Percentiles rank a stretch among this genome's conserved stretches.
Conservation (phyloP, 1,284 basidiomycete genomes). For the Microbotryum scabiosae region DNA sequence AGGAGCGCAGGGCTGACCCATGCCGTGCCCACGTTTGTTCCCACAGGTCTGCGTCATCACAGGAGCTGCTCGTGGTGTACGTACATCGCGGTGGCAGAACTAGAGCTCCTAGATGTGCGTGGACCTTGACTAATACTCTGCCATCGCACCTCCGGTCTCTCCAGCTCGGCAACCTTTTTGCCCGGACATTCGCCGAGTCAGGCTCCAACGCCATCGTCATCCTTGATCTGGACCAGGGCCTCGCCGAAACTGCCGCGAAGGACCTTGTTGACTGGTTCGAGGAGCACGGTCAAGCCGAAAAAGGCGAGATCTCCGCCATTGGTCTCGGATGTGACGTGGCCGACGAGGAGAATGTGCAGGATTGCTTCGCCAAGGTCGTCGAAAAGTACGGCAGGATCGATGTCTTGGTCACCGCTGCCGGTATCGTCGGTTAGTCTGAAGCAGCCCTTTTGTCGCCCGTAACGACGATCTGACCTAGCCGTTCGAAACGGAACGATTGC, state of each 20-base stretch:
- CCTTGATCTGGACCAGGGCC: constrained; percentile 69
- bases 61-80: constrained; percentile 73
- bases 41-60: constrained; percentile 79
- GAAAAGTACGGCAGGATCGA: constrained; percentile 75
- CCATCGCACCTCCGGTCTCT: neutral
- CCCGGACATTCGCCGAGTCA: constrained; percentile 78
- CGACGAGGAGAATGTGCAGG: constrained; percentile 67
- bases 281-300: constrained; percentile 52
- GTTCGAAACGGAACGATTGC: constrained; percentile 11
- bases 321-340: constrained; percentile 83
- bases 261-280: constrained; percentile 58
- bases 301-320: constrained; percentile 59
- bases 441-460: constrained; percentile 30
- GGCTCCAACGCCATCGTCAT: constrained; percentile 72
- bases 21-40: neutral
- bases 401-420: constrained; percentile 76
- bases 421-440: constrained; percentile 42
- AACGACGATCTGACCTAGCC: constrained; percentile 7
- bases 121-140: neutral
- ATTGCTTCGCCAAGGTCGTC: constrained; percentile 59
- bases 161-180: constrained; percentile 73
- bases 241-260: constrained; percentile 61
- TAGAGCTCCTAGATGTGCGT: no score
- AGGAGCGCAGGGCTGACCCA: no score
- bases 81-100: neutral